Conservation (phyloP, 202 grass and related monocot genomes). For the Dendrocalamus latiflorus region DNA sequence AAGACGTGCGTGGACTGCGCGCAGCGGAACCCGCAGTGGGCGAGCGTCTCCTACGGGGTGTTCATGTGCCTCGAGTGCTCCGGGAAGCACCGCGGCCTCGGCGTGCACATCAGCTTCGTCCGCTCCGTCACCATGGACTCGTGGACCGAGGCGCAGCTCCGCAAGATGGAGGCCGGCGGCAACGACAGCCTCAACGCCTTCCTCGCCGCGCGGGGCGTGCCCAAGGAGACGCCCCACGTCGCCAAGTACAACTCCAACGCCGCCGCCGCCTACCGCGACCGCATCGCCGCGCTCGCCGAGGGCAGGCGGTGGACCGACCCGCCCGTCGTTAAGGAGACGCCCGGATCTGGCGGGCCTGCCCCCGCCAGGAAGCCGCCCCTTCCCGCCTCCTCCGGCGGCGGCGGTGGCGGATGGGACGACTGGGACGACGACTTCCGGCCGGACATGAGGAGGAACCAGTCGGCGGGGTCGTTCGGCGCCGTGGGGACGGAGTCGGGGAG, state of each 20-base stretch:
- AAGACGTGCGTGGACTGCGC: slow-evolving; percentile 97
- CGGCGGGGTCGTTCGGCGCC: too few relatives aligned
- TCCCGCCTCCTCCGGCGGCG: background rate
- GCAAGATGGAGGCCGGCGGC: slow-evolving; percentile 90
- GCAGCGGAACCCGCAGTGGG: slow-evolving; percentile 97
- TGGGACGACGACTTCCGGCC: too few relatives aligned
- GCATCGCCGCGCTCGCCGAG: slow-evolving; percentile 74
- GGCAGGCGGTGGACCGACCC: slow-evolving; percentile 72
- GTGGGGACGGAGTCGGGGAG: too few relatives aligned
- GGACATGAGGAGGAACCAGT: too few relatives aligned
- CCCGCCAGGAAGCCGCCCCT: slow-evolving; percentile 54
- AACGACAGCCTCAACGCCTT: slow-evolving; percentile 96
- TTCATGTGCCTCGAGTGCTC: slow-evolving; percentile 99
- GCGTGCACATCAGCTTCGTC: slow-evolving; percentile 98
- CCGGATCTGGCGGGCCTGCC: slow-evolving; percentile 39
- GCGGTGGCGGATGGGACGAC: too few relatives aligned
- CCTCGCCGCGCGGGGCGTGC: slow-evolving; percentile 55
- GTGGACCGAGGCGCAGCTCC: slow-evolving; percentile 95
- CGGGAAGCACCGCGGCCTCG: slow-evolving; percentile 95
- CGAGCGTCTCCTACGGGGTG: slow-evolving; percentile 87
- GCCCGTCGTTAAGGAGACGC: slow-evolving; percentile 68
- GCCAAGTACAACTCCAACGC: slow-evolving; percentile 96
- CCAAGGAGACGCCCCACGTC: slow-evolving; percentile 73
- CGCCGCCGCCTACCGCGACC: slow-evolving; percentile 73
- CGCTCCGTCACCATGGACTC: slow-evolving; percentile 99